Conservation (phyloP, 495 filamentous ascomycete genomes). For the Polyplosphaeria fusca region DNA sequence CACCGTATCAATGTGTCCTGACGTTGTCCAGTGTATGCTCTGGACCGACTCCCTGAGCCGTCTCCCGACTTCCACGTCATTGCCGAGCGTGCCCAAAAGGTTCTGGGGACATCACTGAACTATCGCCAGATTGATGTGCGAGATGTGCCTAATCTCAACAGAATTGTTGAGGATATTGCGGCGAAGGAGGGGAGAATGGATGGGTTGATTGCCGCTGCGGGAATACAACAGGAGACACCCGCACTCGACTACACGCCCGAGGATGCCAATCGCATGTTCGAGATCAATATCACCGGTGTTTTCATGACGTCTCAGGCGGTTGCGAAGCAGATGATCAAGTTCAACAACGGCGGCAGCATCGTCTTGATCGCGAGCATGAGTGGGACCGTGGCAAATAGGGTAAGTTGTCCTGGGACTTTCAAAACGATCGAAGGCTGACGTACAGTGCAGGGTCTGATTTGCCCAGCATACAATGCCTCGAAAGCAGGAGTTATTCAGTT, state of each 20-base stretch:
- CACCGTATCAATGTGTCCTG: neutral
- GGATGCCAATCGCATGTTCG: slow-evolving; percentile 70
- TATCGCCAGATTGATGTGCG: slow-evolving; percentile 86
- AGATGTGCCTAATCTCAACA: slow-evolving; percentile 65
- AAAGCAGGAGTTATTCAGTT: slow-evolving; percentile 71
- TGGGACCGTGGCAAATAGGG: slow-evolving; percentile 69
- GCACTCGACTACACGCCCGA: slow-evolving; percentile 58
- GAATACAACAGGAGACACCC: slow-evolving; percentile 32
- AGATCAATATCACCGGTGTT: slow-evolving; percentile 73
- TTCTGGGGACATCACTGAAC: slow-evolving; percentile 65
- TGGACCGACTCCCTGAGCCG: slow-evolving; percentile 54
- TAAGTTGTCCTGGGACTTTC: slow-evolving; percentile 50
- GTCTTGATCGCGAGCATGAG: slow-evolving; percentile 74
- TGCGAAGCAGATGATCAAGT: slow-evolving; percentile 74
- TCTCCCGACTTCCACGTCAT: slow-evolving; percentile 60
- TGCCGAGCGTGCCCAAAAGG: slow-evolving; percentile 59
- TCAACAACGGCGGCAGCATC: slow-evolving; percentile 67
- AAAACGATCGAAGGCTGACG: slow-evolving; percentile 51
- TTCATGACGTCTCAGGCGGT: slow-evolving; percentile 73
- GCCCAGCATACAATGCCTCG: slow-evolving; percentile 65
- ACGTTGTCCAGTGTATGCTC: slow-evolving; percentile 51
- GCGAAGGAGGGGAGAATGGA: slow-evolving; percentile 69
- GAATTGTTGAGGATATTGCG: slow-evolving; percentile 65
- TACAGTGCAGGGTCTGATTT: slow-evolving; percentile 72
- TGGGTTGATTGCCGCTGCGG: slow-evolving; percentile 69